phyloP scores from a whole-genome alignment of 805 yeast genomes.

The Metschnikowia noctiluminum region DNA sequence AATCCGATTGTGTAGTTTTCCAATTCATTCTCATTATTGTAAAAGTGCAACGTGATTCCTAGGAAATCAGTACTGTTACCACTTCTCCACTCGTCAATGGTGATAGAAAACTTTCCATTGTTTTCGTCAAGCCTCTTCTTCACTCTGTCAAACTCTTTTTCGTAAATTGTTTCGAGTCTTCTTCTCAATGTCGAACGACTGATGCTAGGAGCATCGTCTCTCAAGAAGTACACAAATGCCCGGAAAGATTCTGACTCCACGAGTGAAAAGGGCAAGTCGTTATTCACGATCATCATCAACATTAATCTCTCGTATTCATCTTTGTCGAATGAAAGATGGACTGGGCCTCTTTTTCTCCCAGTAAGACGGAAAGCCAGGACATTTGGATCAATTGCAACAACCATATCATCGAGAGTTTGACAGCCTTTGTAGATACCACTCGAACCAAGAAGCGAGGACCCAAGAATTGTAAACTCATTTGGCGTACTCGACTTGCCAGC shows the following conservation, averaged over 20 bases:
- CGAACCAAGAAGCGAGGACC: background rate
- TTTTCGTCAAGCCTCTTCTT: background rate
- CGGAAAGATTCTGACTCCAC: background rate
- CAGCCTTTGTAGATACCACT: background rate
- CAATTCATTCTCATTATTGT: background rate
- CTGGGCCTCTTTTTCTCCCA: background rate
- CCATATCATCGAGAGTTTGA: background rate
- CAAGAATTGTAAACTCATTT: background rate
- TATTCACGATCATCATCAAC: conserved; percentile 1
- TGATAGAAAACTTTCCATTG: background rate
- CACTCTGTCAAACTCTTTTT: background rate
- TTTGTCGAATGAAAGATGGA: background rate
- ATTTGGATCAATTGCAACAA: background rate
- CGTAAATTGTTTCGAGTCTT: background rate
- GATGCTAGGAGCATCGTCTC: conserved; percentile 1
- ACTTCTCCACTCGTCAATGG: background rate
- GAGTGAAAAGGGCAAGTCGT: background rate
- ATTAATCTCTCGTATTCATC: background rate
- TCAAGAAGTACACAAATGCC: background rate
- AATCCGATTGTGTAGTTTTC: background rate
- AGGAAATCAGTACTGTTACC: background rate
- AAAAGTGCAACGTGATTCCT: background rate
- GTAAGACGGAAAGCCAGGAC: background rate
- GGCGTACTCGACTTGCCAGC: background rate
- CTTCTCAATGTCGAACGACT: conserved; percentile 2